These are phyloP conservation scores for Paraphoma sp. DNA, from an alignment of 2,329 filamentous ascomycete genomes.

Conservation along the genomic window DNA sequence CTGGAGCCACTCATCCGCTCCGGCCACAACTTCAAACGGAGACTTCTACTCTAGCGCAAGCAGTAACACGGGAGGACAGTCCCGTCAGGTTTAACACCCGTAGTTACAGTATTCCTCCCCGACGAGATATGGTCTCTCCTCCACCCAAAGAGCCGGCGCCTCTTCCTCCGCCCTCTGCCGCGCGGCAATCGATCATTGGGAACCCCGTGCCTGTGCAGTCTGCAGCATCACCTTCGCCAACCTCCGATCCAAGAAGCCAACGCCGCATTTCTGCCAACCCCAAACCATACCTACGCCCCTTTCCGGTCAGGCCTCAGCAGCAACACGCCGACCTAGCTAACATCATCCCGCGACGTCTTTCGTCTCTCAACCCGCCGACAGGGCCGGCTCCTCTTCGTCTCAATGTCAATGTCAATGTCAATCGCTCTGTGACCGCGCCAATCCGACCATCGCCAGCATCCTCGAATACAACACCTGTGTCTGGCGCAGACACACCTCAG, in stretches of 20 bases:
- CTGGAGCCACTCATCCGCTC: conserved; percentile 8
- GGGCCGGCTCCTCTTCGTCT: conserved; percentile 33
- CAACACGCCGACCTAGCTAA: conserved; percentile 34
- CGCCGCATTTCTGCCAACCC: conserved; percentile 41
- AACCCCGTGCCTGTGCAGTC: conserved; percentile 10
- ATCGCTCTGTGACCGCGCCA: conserved; percentile 43
- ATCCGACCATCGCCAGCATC: conserved; percentile 22
- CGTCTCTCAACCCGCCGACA: conserved; percentile 31
- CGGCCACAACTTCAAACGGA: conserved; percentile 5
- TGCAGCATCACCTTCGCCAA: conserved; percentile 10
- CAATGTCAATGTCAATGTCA: conserved; percentile 29
- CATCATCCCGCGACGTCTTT: conserved; percentile 37
- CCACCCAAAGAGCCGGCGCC: conserved; percentile 37
- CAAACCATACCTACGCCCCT: conserved; percentile 45
- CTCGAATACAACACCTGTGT: conserved; percentile 15
- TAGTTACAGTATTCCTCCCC: conserved; percentile 33
- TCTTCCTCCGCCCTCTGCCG: conserved; percentile 25
- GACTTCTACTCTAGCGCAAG: neutral
- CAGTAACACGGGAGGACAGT: conserved; percentile 21
- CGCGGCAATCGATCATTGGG: conserved; percentile 34
- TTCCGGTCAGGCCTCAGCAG: conserved; percentile 43
- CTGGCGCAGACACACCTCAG: conserved; percentile 15
- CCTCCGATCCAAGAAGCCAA: conserved; percentile 15
- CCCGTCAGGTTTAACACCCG: conserved; percentile 31
- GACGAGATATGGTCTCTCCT: conserved; percentile 35